These are phyloP conservation scores for Myriangium duriaei DNA, from an alignment of 2,329 filamentous ascomycete genomes.

Conservation along the genomic window DNA sequence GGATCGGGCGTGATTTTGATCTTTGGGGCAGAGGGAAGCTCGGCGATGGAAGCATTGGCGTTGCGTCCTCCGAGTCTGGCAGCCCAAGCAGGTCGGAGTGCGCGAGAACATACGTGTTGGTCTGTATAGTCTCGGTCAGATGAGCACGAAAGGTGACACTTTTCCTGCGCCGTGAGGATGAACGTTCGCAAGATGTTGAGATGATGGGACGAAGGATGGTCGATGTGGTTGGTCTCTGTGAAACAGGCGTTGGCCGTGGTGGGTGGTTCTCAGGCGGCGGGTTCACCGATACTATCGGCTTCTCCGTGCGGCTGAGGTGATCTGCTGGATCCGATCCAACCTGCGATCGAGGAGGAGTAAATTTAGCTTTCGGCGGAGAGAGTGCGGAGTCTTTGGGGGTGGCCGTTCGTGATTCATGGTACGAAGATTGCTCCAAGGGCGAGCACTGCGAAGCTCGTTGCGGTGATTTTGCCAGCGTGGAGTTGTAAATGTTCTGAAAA, in stretches of 20 bases:
- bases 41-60: conserved; percentile 16
- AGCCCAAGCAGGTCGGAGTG: conserved; percentile 42
- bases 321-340: too few relatives aligned
- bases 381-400: too few relatives aligned
- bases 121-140: conserved; percentile 48
- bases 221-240: conserved; percentile 26
- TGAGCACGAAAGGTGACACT: conserved; percentile 43
- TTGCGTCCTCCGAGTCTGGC: conserved; percentile 20
- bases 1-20: conserved; percentile 4
- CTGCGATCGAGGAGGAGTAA: too few relatives aligned
- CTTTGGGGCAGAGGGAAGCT: conserved; percentile 5
- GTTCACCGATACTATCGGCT: too few relatives aligned
- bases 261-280: conserved; percentile 1
- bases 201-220: conserved; percentile 11
- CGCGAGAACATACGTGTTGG: conserved; percentile 40
- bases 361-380: too few relatives aligned
- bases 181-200: neutral
- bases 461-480: too few relatives aligned
- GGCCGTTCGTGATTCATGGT: too few relatives aligned
- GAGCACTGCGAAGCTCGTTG: conserved; percentile 23
- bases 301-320: too few relatives aligned
- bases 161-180: conserved; percentile 26
- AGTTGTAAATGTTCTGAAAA: conserved; percentile 44
- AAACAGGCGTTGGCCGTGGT: conserved; percentile 25
- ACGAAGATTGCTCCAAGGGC: neutral